These are phyloP conservation scores for Akanthomyces lecanii DNA, from an alignment of 2,329 filamentous ascomycete species.

Conservation along the genomic window DNA sequence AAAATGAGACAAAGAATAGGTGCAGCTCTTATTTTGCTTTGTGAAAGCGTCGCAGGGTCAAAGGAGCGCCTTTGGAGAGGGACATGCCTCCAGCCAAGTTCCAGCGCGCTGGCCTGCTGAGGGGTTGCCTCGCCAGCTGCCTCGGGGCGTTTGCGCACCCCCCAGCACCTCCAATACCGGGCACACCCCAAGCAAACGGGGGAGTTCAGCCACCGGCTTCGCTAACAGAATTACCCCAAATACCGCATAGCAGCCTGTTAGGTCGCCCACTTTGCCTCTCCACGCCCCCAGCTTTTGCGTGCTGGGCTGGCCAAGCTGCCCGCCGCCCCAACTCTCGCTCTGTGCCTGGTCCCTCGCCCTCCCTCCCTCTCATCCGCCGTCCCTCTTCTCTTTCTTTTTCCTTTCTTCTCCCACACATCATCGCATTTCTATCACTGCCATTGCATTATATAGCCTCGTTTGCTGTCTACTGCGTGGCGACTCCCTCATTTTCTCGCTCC, in stretches of 20 bases:
- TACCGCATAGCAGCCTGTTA: not conserved
- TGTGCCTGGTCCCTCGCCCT: constrained; percentile 19
- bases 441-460: not conserved
- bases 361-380: constrained; percentile 24
- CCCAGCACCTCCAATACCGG: not conserved
- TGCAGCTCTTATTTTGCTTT: not conserved
- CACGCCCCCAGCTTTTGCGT: constrained; percentile 14
- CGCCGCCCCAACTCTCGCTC: not conserved
- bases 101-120: not conserved
- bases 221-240: not conserved
- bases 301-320: not conserved
- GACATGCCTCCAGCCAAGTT: not conserved
- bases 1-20: not conserved
- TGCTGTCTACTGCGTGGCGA: not conserved
- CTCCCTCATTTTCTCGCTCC: not conserved
- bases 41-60: not conserved
- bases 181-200: not conserved
- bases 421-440: not conserved
- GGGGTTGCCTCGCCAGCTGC: constrained; percentile 6
- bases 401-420: constrained; percentile 14
- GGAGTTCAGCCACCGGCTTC: not conserved
- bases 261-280: not conserved
- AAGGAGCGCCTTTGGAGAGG: too few species aligned
- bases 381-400: constrained; percentile 20
- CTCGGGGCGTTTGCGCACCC: not conserved